Evolutionary conservation across 495 filamentous ascomycete genomes (phyloP).

Genomic region (Aspergillus bridgeri): DNA sequence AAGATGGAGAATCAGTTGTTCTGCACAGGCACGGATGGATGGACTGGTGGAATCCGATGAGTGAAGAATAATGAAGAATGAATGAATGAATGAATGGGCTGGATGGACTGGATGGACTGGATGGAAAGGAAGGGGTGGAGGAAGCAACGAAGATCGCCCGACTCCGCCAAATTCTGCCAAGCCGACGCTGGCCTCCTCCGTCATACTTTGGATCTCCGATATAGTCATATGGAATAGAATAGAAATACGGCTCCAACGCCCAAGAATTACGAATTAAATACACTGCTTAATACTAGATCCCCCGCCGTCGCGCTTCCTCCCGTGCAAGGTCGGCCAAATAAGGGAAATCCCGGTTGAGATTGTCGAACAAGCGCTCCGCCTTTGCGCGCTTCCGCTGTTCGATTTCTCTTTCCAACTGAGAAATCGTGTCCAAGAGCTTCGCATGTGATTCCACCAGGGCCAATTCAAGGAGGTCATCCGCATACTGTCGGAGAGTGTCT

Average conservation of each 20-base stretch:
- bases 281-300: conserved; percentile 12
- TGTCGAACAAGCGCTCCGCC: conserved; percentile 14
- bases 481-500: conserved; percentile 12
- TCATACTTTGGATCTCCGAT: no score
- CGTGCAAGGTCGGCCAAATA: conserved; percentile 17
- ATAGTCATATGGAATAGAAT: no score
- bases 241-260: no score
- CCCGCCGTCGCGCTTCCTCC: conserved; percentile 22
- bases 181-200: no score
- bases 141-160: background rate
- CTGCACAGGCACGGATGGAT: no score
- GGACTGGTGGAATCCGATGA: no score
- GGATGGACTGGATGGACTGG: no score
- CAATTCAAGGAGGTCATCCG: conserved; percentile 17
- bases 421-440: conserved; percentile 11
- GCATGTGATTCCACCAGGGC: conserved; percentile 19
- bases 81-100: no score
- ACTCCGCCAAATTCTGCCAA: background rate
- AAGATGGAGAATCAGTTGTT: no score
- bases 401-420: conserved; percentile 15
- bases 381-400: conserved; percentile 17
- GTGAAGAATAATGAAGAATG: no score
- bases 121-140: background rate
- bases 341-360: conserved; percentile 20
- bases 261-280: background rate